A percentile compares a stretch with the other conserved stretches of the same genome.
Evolutionary conservation across 2,329 filamentous ascomycete genomes (phyloP).

Genomic region (Myrmaecium sp.): DNA sequence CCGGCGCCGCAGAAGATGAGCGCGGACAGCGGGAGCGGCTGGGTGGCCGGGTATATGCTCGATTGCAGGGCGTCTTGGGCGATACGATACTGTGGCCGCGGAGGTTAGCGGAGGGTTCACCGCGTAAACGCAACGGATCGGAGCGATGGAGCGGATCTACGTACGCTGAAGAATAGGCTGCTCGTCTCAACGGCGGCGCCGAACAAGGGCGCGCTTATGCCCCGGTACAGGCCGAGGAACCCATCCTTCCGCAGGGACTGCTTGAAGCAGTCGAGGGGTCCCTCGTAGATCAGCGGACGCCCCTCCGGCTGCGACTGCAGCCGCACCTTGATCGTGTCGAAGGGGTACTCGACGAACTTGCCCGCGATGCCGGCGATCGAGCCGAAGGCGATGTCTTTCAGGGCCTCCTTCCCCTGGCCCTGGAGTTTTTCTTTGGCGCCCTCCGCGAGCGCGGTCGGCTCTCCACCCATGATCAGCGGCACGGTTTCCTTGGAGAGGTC

Average conservation of each 20-base stretch:
- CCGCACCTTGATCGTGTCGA: constrained; percentile 95
- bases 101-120: constrained; percentile 8
- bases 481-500: too few relatives aligned
- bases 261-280: constrained; percentile 83
- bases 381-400: constrained; percentile 79
- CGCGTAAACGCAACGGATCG: constrained; percentile 1
- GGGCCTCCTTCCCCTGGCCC: constrained; percentile 43
- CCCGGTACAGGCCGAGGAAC: constrained; percentile 70
- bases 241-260: constrained; percentile 70
- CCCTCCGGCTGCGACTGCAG: constrained; percentile 88
- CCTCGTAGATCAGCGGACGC: constrained; percentile 63
- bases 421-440: constrained; percentile 5
- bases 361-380: constrained; percentile 81
- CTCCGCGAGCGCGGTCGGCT: constrained; percentile 2
- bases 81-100: constrained; percentile 24
- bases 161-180: constrained; percentile 71
- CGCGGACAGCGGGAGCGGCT: constrained; percentile 54
- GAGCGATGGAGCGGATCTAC: constrained; percentile 5
- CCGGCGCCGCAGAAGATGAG: constrained; percentile 70
- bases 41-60: constrained; percentile 35
- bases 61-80: constrained; percentile 45
- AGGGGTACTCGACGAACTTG: constrained; percentile 96
- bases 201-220: constrained; percentile 77
- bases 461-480: too few relatives aligned
- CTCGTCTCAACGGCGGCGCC: constrained; percentile 88